A percentile compares a stretch with the other conserved stretches of the same genome.
Evolutionary conservation across 2,329 filamentous ascomycete genomes (phyloP).

Genomic region (Dactylellina sp.): DNA sequence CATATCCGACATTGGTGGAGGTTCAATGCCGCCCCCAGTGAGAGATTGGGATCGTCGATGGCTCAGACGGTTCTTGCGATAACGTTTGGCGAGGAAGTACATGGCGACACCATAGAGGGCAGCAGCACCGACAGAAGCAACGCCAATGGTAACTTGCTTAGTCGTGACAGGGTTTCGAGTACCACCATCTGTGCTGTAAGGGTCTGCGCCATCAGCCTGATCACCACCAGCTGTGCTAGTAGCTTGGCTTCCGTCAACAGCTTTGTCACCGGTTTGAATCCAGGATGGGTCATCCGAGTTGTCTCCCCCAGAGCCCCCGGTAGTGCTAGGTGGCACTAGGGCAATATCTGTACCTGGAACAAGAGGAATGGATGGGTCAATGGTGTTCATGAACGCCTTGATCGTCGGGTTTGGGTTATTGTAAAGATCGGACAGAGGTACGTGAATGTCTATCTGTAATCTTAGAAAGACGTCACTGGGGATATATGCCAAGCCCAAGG

Average conservation of each 20-base stretch:
- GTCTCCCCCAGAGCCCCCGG: slow-evolving; percentile 63
- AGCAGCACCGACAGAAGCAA: slow-evolving; percentile 81
- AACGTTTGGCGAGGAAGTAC: slow-evolving; percentile 90
- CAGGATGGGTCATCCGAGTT: slow-evolving; percentile 58
- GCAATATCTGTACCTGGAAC: slow-evolving; percentile 64
- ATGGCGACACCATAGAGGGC: slow-evolving; percentile 92
- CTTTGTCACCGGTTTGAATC: slow-evolving; percentile 56
- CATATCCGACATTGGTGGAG: slow-evolving; percentile 67
- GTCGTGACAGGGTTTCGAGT: slow-evolving; percentile 72
- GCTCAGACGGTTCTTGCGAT: slow-evolving; percentile 84
- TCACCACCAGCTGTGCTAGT: slow-evolving; percentile 61
- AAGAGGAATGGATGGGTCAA: slow-evolving; percentile 85
- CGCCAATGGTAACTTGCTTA: slow-evolving; percentile 76
- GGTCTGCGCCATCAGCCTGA: slow-evolving; percentile 61
- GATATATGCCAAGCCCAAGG: slow-evolving; percentile 80
- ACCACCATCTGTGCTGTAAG: slow-evolving; percentile 56
- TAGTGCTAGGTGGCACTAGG: slow-evolving; percentile 63
- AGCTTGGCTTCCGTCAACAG: slow-evolving; percentile 63
- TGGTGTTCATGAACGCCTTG: slow-evolving; percentile 78
- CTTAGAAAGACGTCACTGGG: slow-evolving; percentile 76
- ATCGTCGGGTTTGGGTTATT: slow-evolving; percentile 75
- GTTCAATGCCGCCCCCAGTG: slow-evolving; percentile 67
- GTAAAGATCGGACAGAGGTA: slow-evolving; percentile 80
- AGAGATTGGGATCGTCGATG: slow-evolving; percentile 83
- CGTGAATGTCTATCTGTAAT: slow-evolving; percentile 76